Base-by-base conservation (phyloP, 768 basidiomycete species). In the Pleurotus eryngii region DNA sequence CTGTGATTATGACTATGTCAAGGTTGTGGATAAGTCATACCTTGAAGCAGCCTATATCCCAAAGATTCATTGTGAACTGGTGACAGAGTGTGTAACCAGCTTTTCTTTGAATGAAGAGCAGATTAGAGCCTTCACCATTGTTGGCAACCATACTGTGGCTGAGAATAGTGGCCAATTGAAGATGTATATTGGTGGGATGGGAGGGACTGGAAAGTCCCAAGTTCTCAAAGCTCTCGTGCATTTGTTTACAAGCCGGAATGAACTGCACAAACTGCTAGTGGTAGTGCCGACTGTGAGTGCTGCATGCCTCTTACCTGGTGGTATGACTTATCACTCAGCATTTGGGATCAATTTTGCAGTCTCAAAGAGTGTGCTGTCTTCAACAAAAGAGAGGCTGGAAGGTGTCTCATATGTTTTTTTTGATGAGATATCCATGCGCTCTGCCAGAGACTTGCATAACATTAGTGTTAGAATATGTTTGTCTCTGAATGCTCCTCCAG, bases 381-480 rank as follows among this genome's bases (percentile, higher is more conserved):
- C 59, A 47, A 45, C 51, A 12, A 38, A 55, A 12, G 30, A 24
- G 35, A 54, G 57, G 17, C 22, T 70, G n/a, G 12, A 57, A 26
- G 63, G 68, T 26, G 68, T 75, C 2, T 66, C 73, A 0, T 74
- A 74, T 63, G 58, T 78, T 1, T 74, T 77, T 20, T 47, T 77
- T 2, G 74, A 78, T 67, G 76, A 79, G 57, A 57, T 77, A 0
- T 76, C 74, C 0, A 79, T 79, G 77, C 45, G 77, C 2, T 60
- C 67, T 2, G 71, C 69, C 55, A 15, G 56, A 17, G 64, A 66
- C 24, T 42, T 76, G 2, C 66, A 68, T 40, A 47, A 46, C 0
- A 73, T 74, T 1, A 66, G 64, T 58, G 57, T 59, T 4, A 49
- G 57, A 18, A 57, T 74, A 5, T 55, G 62, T 24, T 54, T 57